Conservation (phyloP, 1,139 yeast species). For the Candida sp. region DNA sequence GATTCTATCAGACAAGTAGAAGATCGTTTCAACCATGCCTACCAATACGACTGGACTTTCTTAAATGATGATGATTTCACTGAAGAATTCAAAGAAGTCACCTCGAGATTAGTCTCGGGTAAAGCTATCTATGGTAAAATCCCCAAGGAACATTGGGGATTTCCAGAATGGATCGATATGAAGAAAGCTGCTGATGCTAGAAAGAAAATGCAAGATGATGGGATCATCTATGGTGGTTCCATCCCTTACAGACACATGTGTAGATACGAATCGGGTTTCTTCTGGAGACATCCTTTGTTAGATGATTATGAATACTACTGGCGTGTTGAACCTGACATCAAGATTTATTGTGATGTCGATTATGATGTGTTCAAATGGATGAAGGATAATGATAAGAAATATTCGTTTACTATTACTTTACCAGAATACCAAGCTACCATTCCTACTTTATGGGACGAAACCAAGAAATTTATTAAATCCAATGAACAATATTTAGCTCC, state of each 20-base stretch:
- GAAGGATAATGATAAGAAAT: constrained; percentile 69
- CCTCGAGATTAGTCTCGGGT: constrained; percentile 35
- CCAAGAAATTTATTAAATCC: constrained; percentile 61
- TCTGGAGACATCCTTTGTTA: constrained; percentile 73
- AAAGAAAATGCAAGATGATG: constrained; percentile 46
- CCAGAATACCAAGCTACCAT: constrained; percentile 83
- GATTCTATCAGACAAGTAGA: constrained; percentile 43
- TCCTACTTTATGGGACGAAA: constrained; percentile 77
- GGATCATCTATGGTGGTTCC: constrained; percentile 60
- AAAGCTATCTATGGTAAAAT: constrained; percentile 40
- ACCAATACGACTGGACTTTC: constrained; percentile 46
- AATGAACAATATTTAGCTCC: constrained; percentile 64
- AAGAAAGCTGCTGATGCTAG: constrained; percentile 53
- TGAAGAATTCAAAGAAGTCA: constrained; percentile 36
- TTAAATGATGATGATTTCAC: constrained; percentile 41
- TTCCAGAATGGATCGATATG: constrained; percentile 58
- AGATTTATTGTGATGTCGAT: constrained; percentile 73
- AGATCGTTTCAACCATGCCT: constrained; percentile 42
- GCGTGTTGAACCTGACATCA: constrained; percentile 91
- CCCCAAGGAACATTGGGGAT: constrained; percentile 46
- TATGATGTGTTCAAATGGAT: constrained; percentile 81
- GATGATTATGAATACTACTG: constrained; percentile 81
- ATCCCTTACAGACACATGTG: constrained; percentile 82
- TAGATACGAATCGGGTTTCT: constrained; percentile 87
- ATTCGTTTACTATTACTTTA: constrained; percentile 78